Base-by-base conservation (phyloP, 768 basidiomycete species). In the Phlebiopsis flavidoalba region DNA sequence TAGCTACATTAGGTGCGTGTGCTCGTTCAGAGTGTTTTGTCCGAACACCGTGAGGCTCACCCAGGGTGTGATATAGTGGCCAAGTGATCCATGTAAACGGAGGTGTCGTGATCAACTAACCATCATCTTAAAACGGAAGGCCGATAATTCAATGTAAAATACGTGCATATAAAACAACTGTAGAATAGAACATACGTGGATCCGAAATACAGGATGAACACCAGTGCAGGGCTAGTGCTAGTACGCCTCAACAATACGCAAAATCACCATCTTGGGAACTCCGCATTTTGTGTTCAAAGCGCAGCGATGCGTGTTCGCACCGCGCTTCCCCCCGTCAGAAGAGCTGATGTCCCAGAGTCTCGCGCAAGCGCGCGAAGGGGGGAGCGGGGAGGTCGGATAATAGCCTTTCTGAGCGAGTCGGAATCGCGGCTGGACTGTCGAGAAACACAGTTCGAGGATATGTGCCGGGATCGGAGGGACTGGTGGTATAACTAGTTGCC, bases 1-100 rank as follows among this genome's bases (percentile, higher is more conserved):
- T 15, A 76, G 77, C 26, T 80, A 79, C 69, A 75, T 80, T 57
- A 77, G 70, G 70, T 67, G 50, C 21, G 69, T 19, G 11, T 19
- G 11, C 11, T 46, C 21, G 22, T 53, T n/a, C 24, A 17, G n/a
- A n/a, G 22, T 24, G 37, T 37, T 14, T 35, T 14, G 22, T n/a
- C 19, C 33, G 33, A 26, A 43, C 11, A 43, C 40, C 40, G 40
- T 43, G 40, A 43, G 40, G 40, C 40, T 43, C 40, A 43, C 11
- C 40, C 11, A 55, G 54, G 26, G 36, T 21, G n/a, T 49, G 22
- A 51, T 26, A 12, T 51, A 69, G 69, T 57, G 71, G 71, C 0
- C 71, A 72, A 60, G 61, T 71, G 31, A 65, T 72, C 36, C 71
- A 72, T 53, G 64, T 71, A 48, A 71, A 72, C 51, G 71, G 71